phyloP scores from a whole-genome alignment of 306 rosid species.

The Rosa rugosa region DNA sequence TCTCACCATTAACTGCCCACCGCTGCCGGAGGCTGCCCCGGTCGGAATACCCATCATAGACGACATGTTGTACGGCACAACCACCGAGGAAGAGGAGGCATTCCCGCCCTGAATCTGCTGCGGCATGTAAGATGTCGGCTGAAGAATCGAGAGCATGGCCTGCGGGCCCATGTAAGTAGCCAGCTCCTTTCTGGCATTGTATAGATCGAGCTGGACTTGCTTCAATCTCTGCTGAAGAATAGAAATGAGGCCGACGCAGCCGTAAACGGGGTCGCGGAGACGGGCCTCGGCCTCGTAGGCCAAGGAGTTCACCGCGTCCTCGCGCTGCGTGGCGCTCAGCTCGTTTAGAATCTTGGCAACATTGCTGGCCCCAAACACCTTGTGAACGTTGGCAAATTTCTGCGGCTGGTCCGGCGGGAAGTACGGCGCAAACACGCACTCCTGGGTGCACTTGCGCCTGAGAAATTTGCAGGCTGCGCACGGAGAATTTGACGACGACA shows the following conservation, averaged over 20 bases:
- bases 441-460: slow-evolving; percentile 84
- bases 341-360: slow-evolving; percentile 81
- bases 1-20: slow-evolving; percentile 48
- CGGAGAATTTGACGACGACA: slow-evolving; percentile 61
- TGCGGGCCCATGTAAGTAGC: slow-evolving; percentile 73
- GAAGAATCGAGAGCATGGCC: slow-evolving; percentile 40
- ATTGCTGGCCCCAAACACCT: slow-evolving; percentile 90
- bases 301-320: slow-evolving; percentile 85
- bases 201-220: slow-evolving; percentile 56
- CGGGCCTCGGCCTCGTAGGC: slow-evolving; percentile 94
- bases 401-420: slow-evolving; percentile 95
- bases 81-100: slow-evolving; percentile 30
- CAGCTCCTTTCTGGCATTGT: slow-evolving; percentile 65
- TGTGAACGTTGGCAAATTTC: slow-evolving; percentile 77
- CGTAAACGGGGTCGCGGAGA: slow-evolving; percentile 82
- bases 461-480: slow-evolving; percentile 89
- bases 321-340: slow-evolving; percentile 60
- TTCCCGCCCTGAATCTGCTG: slow-evolving; percentile 30
- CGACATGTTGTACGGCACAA: slow-evolving; percentile 42
- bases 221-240: slow-evolving; percentile 68
- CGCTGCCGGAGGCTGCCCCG: slow-evolving; percentile 4
- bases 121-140: slow-evolving; percentile 16
- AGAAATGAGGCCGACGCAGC: slow-evolving; percentile 93
- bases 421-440: slow-evolving; percentile 91
- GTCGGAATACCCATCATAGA: slow-evolving; percentile 33